Percentiles rank a stretch among this genome's conserved stretches.
These are phyloP conservation scores for Rutstroemia sp. DNA, from an alignment of 2,329 filamentous ascomycete species.

Conservation along the genomic window DNA sequence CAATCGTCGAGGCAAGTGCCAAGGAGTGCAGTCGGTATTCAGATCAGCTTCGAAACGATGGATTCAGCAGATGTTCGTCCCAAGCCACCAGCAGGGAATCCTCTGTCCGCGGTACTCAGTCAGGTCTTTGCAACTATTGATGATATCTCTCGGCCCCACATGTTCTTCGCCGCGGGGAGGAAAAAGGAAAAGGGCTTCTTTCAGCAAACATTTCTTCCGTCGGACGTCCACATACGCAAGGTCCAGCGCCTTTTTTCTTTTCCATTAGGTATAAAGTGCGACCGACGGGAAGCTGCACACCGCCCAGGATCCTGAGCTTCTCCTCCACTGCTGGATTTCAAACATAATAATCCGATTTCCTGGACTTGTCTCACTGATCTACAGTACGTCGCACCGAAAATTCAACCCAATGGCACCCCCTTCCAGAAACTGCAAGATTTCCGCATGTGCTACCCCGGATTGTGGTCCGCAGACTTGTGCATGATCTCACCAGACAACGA, in stretches of 20 bases:
- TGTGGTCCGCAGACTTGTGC: conserved; percentile 13
- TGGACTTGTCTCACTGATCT: conserved; percentile 8
- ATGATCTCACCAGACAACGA: conserved; percentile 12
- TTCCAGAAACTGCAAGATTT: conserved; percentile 14
- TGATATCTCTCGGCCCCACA: conserved; percentile 1
- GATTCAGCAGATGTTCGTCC: neutral
- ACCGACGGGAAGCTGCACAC: conserved; percentile 13
- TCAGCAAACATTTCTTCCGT: conserved; percentile 10
- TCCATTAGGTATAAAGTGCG: conserved; percentile 5
- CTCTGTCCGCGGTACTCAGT: neutral
- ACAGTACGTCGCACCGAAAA: neutral
- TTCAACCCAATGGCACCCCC: neutral
- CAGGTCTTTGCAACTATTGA: neutral
- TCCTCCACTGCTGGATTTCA: neutral
- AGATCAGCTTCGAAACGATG: neutral
- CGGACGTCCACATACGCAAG: conserved; percentile 9
- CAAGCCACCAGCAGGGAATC: neutral
- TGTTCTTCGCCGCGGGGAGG: conserved; percentile 3
- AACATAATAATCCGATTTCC: conserved; percentile 3
- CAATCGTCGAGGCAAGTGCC: neutral
- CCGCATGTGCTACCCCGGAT: conserved; percentile 12
- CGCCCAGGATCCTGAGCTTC: conserved; percentile 2
- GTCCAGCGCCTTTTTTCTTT: neutral
- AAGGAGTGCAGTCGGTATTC: neutral
- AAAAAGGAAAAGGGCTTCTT: conserved; percentile 2